Base-by-base conservation (phyloP, 306 rosid genomes). In the Crotalaria pallida region DNA sequence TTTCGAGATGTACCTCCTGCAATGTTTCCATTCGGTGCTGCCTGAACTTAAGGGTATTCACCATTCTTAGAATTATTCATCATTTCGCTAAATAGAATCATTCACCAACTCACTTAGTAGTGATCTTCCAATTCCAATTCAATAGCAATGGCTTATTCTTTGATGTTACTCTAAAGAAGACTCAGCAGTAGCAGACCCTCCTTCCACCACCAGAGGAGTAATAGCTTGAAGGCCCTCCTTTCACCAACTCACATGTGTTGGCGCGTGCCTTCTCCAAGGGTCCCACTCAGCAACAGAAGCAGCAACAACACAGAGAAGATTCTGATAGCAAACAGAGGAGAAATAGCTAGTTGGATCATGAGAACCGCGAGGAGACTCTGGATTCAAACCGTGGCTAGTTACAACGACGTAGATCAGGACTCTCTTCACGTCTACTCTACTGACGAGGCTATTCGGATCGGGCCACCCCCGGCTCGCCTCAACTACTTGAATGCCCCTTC, bases 281-380 rank as follows among this genome's bases (percentile, higher is more conserved):
- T 2, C 67, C 80, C 8, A 62, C 3, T 19, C n/a, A 7, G 7
- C 58, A 38, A 7, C 56, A 71, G 10, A n/a, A n/a, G n/a, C n/a
- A n/a, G n/a, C n/a, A n/a, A n/a, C n/a, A 86, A 85, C 11, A 81
- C 89, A 18, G 83, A 88, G 78, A 94, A 94, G 78, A 83, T 94
- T 62, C 82, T 94, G 48, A 83, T 94, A 3, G 99, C 99, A 1
- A 94, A 94, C 82, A 81, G 99, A 64, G 99, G 99, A 10, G 99
- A 94, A 76, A 94, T 94, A 9, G 99, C 99, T 0, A 91, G 99
- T 84, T 69, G 99, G 70, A 89, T 94, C 85, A 80, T 84, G 55
- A 60, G 92, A 72, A 91, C 97, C 0, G 97, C 99, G 0, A 85
- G 73, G 85, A 68, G 92, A 63, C 87, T 91, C 11, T 96, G 99